Conservation (phyloP, 2,329 filamentous ascomycete genomes). For the Xylariaceae sp. region DNA sequence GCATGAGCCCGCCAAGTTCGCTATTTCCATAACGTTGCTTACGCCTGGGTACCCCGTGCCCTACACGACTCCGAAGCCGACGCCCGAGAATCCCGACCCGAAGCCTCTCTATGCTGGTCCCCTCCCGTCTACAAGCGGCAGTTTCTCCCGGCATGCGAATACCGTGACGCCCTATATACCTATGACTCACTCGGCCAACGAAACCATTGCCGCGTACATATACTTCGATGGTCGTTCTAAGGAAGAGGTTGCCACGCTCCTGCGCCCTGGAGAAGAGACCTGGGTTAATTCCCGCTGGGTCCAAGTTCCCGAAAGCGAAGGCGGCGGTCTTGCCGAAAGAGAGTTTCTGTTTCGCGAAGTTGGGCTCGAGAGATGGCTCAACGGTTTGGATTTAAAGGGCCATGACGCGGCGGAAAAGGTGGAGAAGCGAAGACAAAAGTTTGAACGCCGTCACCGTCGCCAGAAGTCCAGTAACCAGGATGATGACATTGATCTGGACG, state of each 20-base stretch:
- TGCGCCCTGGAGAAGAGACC: constrained; percentile 90
- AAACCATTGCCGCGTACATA: constrained; percentile 97
- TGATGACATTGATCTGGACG: constrained; percentile 36
- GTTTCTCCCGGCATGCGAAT: constrained; percentile 44
- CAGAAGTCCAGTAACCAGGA: constrained; percentile 47
- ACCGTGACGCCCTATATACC: constrained; percentile 82
- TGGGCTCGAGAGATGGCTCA: constrained; percentile 91
- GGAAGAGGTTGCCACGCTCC: constrained; percentile 91
- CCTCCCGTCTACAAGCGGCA: constrained; percentile 50
- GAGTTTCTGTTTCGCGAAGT: constrained; percentile 98
- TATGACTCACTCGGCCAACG: constrained; percentile 86
- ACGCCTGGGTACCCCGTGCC: constrained; percentile 84
- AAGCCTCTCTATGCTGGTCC: constrained; percentile 76
- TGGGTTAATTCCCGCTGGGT: constrained; percentile 99
- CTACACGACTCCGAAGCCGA: constrained; percentile 83
- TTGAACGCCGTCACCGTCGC: constrained; percentile 61
- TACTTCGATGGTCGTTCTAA: constrained; percentile 96
- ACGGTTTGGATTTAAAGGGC: constrained; percentile 89
- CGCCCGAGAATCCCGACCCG: constrained; percentile 69
- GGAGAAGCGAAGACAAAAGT: constrained; percentile 81
- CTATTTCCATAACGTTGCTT: constrained; percentile 93
- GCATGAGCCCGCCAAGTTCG: constrained; percentile 91
- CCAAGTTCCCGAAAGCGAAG: constrained; percentile 83
- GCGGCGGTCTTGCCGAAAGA: constrained; percentile 88
- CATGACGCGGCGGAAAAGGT: constrained; percentile 85